Evolutionary conservation across 768 basidiomycete species (phyloP).

Genomic region (Kwoniella sp.): DNA sequence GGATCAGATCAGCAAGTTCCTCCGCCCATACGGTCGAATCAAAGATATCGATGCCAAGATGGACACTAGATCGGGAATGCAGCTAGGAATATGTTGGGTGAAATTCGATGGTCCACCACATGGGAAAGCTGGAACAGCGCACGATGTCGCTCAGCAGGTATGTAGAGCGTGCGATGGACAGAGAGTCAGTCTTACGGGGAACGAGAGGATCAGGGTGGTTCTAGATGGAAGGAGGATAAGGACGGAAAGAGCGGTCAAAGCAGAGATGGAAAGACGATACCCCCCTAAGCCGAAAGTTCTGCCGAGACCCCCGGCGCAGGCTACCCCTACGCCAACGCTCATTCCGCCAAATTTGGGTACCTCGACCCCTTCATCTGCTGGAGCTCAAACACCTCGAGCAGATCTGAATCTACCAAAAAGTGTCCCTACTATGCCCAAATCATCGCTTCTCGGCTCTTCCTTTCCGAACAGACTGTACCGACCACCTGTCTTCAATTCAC

Average conservation of each 20-base stretch:
- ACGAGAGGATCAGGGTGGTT: constrained; percentile 68
- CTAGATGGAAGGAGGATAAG: constrained; percentile 74
- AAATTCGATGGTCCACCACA: constrained; percentile 58
- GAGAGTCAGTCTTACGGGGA: constrained; percentile 60
- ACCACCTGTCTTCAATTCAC: constrained; percentile 1
- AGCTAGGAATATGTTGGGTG: constrained; percentile 78
- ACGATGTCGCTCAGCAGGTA: constrained; percentile 71
- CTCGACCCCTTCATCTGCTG: constrained; percentile 23
- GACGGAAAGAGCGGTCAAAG: constrained; percentile 68
- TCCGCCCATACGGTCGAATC: constrained; percentile 67
- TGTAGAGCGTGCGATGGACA: constrained; percentile 69
- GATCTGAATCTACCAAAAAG: background rate
- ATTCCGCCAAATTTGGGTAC: constrained; percentile 8
- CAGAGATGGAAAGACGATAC: constrained; percentile 61
- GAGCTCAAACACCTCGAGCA: constrained; percentile 25
- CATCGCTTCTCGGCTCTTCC: background rate
- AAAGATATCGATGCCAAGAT: constrained; percentile 73
- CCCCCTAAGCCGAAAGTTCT: constrained; percentile 38
- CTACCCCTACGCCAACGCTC: constrained; percentile 11
- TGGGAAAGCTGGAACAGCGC: constrained; percentile 49
- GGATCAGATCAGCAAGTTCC: constrained; percentile 67
- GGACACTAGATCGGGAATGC: constrained; percentile 75
- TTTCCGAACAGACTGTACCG: constrained; percentile 12
- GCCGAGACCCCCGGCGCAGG: constrained; percentile 12
- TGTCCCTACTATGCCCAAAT: constrained; percentile 16